Percentiles rank a stretch among this genome's conserved stretches.
Conservation (phyloP, 495 filamentous ascomycete species). For the Penicillium coffeae region DNA sequence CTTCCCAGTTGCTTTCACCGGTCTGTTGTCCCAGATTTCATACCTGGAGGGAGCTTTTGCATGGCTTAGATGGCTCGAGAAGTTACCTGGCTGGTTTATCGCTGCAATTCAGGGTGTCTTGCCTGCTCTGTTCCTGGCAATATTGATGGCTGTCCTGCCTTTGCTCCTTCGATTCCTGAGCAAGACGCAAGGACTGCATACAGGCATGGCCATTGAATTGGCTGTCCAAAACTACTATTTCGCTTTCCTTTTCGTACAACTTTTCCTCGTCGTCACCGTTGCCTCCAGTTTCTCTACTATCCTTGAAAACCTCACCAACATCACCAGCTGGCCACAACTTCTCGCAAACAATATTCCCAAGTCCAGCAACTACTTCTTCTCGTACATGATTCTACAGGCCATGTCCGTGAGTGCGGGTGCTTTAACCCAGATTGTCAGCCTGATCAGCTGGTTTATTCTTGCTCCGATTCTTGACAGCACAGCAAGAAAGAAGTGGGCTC, state of each 20-base stretch:
- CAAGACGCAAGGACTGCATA: constrained; percentile 72
- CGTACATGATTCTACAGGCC: constrained; percentile 94
- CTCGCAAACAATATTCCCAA: constrained; percentile 80
- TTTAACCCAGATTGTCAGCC: constrained; percentile 74
- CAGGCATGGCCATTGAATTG: constrained; percentile 74
- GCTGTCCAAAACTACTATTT: constrained; percentile 92
- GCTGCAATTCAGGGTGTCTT: constrained; percentile 82
- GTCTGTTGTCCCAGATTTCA: constrained; percentile 70
- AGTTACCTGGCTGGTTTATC: constrained; percentile 58
- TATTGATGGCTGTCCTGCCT: constrained; percentile 79
- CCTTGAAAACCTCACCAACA: constrained; percentile 56
- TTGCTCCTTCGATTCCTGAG: constrained; percentile 72
- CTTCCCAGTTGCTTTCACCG: constrained; percentile 85
- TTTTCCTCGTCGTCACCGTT: constrained; percentile 90
- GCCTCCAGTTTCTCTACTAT: constrained; percentile 73
- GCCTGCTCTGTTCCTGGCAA: constrained; percentile 71
- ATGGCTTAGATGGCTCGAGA: constrained; percentile 69
- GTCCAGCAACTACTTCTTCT: constrained; percentile 96
- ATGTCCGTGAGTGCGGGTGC: constrained; percentile 86
- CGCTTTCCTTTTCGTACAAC: constrained; percentile 88
- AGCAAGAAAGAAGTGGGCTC: constrained; percentile 80
- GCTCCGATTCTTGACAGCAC: constrained; percentile 78
- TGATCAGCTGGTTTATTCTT: constrained; percentile 77
- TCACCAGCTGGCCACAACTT: constrained; percentile 59
- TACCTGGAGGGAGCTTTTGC: constrained; percentile 58